These are phyloP conservation scores for Mucor irregularis DNA, from an alignment of 371 early-diverging fungal species.

Conservation along the genomic window DNA sequence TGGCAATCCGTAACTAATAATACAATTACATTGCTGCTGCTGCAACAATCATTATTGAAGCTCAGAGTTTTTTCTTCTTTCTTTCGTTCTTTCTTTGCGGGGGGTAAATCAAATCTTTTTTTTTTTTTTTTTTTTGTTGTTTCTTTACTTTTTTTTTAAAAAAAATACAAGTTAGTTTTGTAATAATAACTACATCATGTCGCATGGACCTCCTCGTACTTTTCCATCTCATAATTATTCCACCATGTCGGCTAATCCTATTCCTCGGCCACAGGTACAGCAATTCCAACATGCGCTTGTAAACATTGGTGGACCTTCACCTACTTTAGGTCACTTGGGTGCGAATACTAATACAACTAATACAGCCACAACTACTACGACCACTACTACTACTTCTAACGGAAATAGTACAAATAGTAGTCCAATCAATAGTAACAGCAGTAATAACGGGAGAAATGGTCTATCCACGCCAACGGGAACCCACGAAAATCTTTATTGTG, in stretches of 20 bases:
- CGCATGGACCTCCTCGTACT: slow-evolving; percentile 22
- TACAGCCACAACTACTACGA: not conserved
- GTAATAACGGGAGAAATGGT: not conserved
- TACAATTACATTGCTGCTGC: no score
- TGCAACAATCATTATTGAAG: no score
- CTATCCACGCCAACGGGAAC: slow-evolving; percentile 2
- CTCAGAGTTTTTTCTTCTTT: no score
- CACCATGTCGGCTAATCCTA: slow-evolving; percentile 1
- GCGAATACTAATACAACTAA: no score
- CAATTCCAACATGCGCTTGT: slow-evolving; percentile 5
- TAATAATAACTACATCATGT: slow-evolving; percentile 14
- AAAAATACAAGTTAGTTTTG: not conserved
- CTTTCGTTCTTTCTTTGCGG: no score
- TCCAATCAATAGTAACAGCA: not conserved
- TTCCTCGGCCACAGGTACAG: slow-evolving; percentile 10
- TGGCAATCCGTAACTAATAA: no score
- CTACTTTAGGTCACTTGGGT: slow-evolving; percentile 1
- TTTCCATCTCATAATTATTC: slow-evolving; percentile 10
- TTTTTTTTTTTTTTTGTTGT: no score
- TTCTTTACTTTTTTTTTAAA: not conserved
- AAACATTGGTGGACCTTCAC: not conserved
- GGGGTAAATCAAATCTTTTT: no score
- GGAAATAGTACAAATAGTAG: not conserved
- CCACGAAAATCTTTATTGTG: slow-evolving; percentile 23
- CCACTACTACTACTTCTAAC: not conserved